Conservation (phyloP, 208 protist genomes). For the Acanthamoeba pearcei region DNA sequence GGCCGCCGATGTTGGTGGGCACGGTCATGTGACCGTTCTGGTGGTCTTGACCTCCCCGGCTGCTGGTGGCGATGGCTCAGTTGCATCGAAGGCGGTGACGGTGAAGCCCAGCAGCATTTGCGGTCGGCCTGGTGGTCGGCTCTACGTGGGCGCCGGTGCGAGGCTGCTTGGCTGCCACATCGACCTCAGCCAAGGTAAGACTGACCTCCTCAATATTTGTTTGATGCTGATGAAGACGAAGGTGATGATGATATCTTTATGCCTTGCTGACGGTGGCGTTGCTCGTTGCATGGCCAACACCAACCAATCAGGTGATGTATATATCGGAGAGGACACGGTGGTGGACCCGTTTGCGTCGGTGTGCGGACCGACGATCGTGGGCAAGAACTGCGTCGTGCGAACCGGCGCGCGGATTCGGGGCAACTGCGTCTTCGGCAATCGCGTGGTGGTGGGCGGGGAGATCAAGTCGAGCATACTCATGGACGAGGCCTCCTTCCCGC, state of each 20-base stretch:
- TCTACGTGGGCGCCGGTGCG: background rate
- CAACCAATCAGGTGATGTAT: background rate
- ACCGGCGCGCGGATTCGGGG: conserved; percentile 5
- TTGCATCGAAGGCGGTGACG: background rate
- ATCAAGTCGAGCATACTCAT: conserved; percentile 32
- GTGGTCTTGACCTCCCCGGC: background rate
- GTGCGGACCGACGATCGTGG: conserved; percentile 13
- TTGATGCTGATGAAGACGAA: too few relatives aligned
- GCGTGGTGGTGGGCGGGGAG: conserved; percentile 17
- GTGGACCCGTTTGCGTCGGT: conserved; percentile 1
- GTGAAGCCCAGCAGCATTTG: background rate
- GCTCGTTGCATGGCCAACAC: background rate
- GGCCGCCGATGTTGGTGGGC: background rate
- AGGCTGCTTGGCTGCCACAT: background rate
- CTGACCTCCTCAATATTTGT: background rate
- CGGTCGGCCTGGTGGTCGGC: background rate
- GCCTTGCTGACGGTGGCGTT: background rate
- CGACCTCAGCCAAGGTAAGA: background rate
- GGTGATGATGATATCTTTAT: too few relatives aligned
- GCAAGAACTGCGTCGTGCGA: conserved; percentile 1
- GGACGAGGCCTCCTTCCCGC: conserved; percentile 23
- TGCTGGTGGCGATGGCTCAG: background rate
- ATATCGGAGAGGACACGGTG: background rate
- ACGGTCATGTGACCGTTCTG: background rate
- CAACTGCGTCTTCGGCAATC: conserved; percentile 21